Base-by-base conservation (phyloP, 2,329 filamentous ascomycete genomes). In the Pseudogymnoascus pannorum region DNA sequence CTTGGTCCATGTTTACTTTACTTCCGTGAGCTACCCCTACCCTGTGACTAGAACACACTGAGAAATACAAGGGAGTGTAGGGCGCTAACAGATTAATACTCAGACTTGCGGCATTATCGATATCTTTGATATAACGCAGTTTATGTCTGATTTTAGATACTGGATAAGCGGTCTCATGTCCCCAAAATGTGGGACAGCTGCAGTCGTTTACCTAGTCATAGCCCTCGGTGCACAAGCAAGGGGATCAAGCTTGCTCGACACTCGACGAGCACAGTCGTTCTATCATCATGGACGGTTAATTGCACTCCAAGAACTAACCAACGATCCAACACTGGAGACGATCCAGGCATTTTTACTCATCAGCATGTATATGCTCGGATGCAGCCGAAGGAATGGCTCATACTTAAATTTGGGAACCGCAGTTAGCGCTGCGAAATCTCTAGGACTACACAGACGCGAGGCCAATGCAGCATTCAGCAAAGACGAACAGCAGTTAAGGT, bases 341-440 rank as follows among this genome's bases (percentile, higher is more conserved):
- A 69, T 76, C n/a, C 69, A 72, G 59, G 67, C 69, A 14, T 67
- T 74, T 57, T 63, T 72, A 0, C 66, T 75, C n/a, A 70, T 77
- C 61, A 69, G 74, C 9, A 71, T 74, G 67, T 76, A 75, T 60
- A 68, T 76, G 0, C 63, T 76, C 0, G 71, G 69, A 2, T 72
- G 70, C 2, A 74, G 72, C 2, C 69, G 72, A 2, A 67, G 72
- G 0, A 75, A 75, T 36, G 71, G 74, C 3, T 74, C 75, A 0
- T 75, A 73, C 9, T 73, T 75, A 72, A 70, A 74, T 26, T 68
- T 76, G 2, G 74, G 75, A 2, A 70, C 72, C 40, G 74, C 74
- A 2, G 73, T 72, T 1, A 66, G 73, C 18, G 76, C 77, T 5
- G 73, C 73, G 1, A 72, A 73, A 44, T 68, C 72, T 0, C 64